Evolutionary conservation across 257 asterid genomes (phyloP), one percentile per base, ranked within the genome.

Genomic region (Schizonepeta tenuifolia): DNA sequence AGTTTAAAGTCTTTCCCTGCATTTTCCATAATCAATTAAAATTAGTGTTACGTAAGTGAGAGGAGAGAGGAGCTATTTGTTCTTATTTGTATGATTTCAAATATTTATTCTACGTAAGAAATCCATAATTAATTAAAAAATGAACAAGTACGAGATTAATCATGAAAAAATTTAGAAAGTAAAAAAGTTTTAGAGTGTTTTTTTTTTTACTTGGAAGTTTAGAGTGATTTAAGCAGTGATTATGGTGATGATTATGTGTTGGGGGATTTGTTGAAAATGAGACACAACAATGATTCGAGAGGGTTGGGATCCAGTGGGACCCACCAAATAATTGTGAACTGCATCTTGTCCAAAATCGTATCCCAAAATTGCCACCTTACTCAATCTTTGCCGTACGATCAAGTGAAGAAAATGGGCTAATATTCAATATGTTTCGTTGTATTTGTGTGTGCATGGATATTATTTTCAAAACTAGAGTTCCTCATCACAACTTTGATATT

Each of bases 291-390:
- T 77, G 59, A 77, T 77, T 60, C 38, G 57, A 11, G 36, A 72
- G 77, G 46, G 21, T 65, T 83, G 78, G 41, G 75, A 72, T 70
- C 44, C 35, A 26, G 13, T 59, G 59, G 88, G 94, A 53, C 79
- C 94, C 84, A 70, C 65, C 79, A 77, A 69, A 86, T 86, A 77
- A 82, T 83, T 73, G 49, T 71, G 26, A 70, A 80, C 76, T 54
- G 79, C 73, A 82, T 65, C 58, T 84, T 69, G 79, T 79, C 82
- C 72, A 69, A 69, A 64, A 40, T 74, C 66, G 21, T 18, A 49
- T 51, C 47, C 22, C 7, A 46, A 46, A 46, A 46, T 46, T n/a
- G 54, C 54, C 54, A 47, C 67, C 28, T 28, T 17, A 11, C 36
- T 35, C 66, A n/a, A 35, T 35, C 67, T 17, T 33, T 15, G 49